Percentiles rank a stretch among this genome's conserved stretches.
Conservation (phyloP, 768 basidiomycete species). For the Amylocystis lapponica region DNA sequence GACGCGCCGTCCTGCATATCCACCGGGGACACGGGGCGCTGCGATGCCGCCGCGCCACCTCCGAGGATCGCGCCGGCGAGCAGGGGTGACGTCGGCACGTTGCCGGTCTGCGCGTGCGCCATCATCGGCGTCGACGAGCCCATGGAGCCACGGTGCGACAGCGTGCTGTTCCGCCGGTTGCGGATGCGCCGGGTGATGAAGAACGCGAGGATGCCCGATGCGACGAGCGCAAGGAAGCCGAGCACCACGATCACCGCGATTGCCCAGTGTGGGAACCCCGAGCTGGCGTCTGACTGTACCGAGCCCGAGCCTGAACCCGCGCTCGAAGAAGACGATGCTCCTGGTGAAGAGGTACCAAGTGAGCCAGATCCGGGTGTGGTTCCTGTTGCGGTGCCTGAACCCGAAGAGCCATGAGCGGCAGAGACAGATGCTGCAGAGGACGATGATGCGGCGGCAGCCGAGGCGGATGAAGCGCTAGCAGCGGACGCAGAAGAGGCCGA, state of each 20-base stretch:
- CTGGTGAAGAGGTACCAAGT: slow-evolving; percentile 1
- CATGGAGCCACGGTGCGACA: slow-evolving; percentile 66
- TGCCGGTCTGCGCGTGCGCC: slow-evolving; percentile 43
- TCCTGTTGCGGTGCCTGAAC: slow-evolving; percentile 18
- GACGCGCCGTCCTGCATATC: slow-evolving; percentile 61
- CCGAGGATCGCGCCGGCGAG: slow-evolving; percentile 30
- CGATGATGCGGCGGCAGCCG: slow-evolving; percentile 27
- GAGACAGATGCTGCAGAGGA: slow-evolving; percentile 19
- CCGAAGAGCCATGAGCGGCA: slow-evolving; percentile 21
- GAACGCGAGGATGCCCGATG: slow-evolving; percentile 63
- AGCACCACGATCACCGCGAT: slow-evolving; percentile 87
- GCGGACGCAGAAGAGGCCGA: slow-evolving; percentile 37
- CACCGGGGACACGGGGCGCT: slow-evolving; percentile 29
- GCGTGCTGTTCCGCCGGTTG: slow-evolving; percentile 36
- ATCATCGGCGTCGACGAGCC: slow-evolving; percentile 84
- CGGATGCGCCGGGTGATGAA: slow-evolving; percentile 68
- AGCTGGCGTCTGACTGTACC: slow-evolving; percentile 39
- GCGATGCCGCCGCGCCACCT: slow-evolving; percentile 25
- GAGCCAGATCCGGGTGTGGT: neutral
- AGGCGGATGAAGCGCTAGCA: slow-evolving; percentile 32
- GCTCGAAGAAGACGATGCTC: slow-evolving; percentile 7
- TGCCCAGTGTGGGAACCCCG: slow-evolving; percentile 79
- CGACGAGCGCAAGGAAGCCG: slow-evolving; percentile 76
- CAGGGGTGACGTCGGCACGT: slow-evolving; percentile 43
- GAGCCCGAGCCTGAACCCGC: slow-evolving; percentile 14